Base-by-base conservation (phyloP, 2,329 filamentous ascomycete species). In the Fusarium anthophilum region DNA sequence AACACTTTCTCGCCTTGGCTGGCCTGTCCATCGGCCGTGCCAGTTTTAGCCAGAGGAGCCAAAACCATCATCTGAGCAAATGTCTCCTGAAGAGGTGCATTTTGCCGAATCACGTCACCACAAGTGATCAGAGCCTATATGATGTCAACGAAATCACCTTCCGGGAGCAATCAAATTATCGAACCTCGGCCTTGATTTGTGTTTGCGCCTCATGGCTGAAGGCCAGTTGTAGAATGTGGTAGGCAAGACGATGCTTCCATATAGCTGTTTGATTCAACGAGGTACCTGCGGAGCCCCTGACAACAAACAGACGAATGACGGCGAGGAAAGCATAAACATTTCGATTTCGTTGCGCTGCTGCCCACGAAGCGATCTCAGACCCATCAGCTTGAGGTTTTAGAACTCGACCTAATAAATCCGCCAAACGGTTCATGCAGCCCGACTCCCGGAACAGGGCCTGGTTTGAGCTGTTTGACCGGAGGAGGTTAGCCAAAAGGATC, bases 381-480 rank as follows among this genome's bases (percentile, higher is more conserved):
- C 87, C 87, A 24, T 87, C 84, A 44, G 87, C 86, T 63, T 86
- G 84, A 65, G 87, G 86, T 75, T 88, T 83, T 69, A 88, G 85
- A 60, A 88, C 86, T 73, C 89, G 87, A 78, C 89, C 87, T 26
- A 98, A 86, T 39, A 98, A 86, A 43, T 88, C 88, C 22, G 91
- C 88, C 54, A 98, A 86, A 75, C 91, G 92, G 28, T 89, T 87
- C 20, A 97, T 91, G 79, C 92, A 95, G 2, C 94, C 95, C 50
- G 94, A 96, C 81, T 99, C 96, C 64, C 96, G 90, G 81, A 99
- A 98, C 63, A 96, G 91, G 17, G 94, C 94, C 82, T 99, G 96
- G 79, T 99, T 99, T 5, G 95, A 96, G 4, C 91, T 86, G 80
- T 98, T 98, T 77, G 95, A 89, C 39, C 93, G 91, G 35, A 99